Percentiles rank a stretch among this genome's conserved stretches.
Evolutionary conservation across 2,329 filamentous ascomycete species (phyloP).

Genomic region (Fonsecaea pugnacius): DNA sequence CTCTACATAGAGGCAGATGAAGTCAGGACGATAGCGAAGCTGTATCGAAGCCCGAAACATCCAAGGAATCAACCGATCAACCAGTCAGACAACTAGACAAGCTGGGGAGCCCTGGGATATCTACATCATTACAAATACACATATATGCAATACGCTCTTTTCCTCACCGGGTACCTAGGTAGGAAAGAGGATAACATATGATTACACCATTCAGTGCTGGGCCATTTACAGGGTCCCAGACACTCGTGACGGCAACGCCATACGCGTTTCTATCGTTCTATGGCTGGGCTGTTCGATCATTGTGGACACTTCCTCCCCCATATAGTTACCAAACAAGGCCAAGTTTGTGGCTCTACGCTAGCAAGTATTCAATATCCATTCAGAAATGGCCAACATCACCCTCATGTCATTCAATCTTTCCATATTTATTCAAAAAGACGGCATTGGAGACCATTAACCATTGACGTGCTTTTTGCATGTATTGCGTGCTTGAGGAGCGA

Average conservation of each 20-base stretch:
- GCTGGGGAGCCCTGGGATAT: neutral
- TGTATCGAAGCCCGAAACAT: neutral
- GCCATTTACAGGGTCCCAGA: neutral
- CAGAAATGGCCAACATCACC: neutral
- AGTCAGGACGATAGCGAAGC: neutral
- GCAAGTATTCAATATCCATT: neutral
- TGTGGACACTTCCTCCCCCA: neutral
- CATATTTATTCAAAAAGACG: neutral
- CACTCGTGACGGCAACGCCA: no score
- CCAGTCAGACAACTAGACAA: neutral
- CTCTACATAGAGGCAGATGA: neutral
- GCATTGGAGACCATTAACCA: neutral
- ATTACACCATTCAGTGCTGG: neutral
- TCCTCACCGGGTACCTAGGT: neutral
- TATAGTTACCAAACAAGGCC: neutral
- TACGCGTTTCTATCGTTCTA: neutral
- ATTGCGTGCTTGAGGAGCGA: neutral
- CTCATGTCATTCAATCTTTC: neutral
- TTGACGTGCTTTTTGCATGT: neutral
- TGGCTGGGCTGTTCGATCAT: neutral
- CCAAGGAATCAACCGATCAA: neutral
- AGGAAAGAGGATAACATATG: neutral
- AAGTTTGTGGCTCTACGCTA: neutral
- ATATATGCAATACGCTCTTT: neutral
- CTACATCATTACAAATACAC: neutral